Base-by-base conservation (phyloP, 1,284 basidiomycete genomes). In the Retiboletus flavoniger region DNA sequence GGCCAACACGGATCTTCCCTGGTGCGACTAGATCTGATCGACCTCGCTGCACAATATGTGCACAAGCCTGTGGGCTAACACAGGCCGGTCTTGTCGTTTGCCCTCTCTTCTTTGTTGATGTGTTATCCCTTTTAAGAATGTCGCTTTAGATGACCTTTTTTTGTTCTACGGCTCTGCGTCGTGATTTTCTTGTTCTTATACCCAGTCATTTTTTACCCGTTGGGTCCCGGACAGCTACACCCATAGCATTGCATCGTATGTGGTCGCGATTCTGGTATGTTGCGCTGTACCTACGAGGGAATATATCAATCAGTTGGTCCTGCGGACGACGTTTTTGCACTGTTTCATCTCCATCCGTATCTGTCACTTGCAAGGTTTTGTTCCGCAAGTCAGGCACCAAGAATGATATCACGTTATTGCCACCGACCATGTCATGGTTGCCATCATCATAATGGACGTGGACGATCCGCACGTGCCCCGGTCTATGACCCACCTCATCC, bases 21-120 rank as follows among this genome's bases (percentile, higher is more conserved):
- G 63, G 65, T 87, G 85, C 71, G 83, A 87, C 55, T 78, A 82
- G 47, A 31, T 46, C n/a, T 29, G 38, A n/a, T n/a, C n/a, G n/a
- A n/a, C n/a, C n/a, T n/a, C n/a, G n/a, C n/a, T n/a, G n/a, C 19
- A 26, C 32, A 16, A 41, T 9, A 40, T 38, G 49, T 58, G 35
- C 32, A 54, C 40, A 32, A 45, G 48, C 40, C 49, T 54, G 54
- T 46, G 49, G 55, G 67, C 46, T 42, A 48, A 62, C 53, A 59
- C 64, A 62, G 58, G 63, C 69, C 38, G 67, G 64, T 49, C 67
- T 61, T 67, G 66, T 66, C 50, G 50, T 66, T 56, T 50, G 26
- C 40, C 46, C 47, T 38, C 21, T 42, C 35, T 43, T 34, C 13
- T n/a, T n/a, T 31, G n/a, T 50, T 45, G 24, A 11, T 8, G 14